phyloP scores from a whole-genome alignment of 164 flowering plant genomes.

The Macadamia tetraphylla region DNA sequence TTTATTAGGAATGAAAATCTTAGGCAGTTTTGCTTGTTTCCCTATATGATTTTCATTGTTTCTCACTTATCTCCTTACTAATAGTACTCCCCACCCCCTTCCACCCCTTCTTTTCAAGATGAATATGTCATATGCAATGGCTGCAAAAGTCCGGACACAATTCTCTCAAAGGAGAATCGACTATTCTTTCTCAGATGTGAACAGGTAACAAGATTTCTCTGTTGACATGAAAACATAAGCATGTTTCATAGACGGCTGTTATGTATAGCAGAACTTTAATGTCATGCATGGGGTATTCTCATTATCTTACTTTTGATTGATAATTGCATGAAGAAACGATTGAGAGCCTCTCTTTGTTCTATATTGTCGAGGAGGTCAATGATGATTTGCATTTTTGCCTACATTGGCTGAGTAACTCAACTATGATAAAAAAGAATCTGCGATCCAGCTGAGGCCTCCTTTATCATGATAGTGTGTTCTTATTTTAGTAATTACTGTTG shows the following conservation, averaged over 20 bases:
- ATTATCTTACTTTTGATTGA: too few relatives aligned
- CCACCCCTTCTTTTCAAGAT: constrained; percentile 30
- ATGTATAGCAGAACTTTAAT: too few relatives aligned
- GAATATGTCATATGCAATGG: constrained; percentile 82
- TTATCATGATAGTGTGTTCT: too few relatives aligned
- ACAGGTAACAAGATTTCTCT: constrained; percentile 36
- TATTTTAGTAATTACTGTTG: too few relatives aligned
- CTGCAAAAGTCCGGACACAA: constrained; percentile 81
- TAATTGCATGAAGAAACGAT: too few relatives aligned
- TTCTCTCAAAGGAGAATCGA: constrained; percentile 78
- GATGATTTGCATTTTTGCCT: constrained; percentile 1
- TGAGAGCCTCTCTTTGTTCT: background rate
- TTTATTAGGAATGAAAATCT: too few relatives aligned
- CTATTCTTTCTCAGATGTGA: constrained; percentile 81
- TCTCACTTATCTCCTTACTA: background rate
- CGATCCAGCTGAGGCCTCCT: constrained; percentile 5
- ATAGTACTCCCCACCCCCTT: too few relatives aligned
- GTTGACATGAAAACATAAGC: too few relatives aligned
- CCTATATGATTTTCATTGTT: too few relatives aligned
- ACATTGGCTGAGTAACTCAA: constrained; percentile 1
- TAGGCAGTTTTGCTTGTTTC: too few relatives aligned
- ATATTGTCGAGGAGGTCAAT: background rate
- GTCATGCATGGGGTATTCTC: too few relatives aligned
- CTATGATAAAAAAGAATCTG: constrained; percentile 1
- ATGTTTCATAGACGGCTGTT: too few relatives aligned